Evolutionary conservation across 2,329 filamentous ascomycete species (phyloP), one percentile per base, ranked within the genome.

Genomic region (Fusarium sarcochroum): DNA sequence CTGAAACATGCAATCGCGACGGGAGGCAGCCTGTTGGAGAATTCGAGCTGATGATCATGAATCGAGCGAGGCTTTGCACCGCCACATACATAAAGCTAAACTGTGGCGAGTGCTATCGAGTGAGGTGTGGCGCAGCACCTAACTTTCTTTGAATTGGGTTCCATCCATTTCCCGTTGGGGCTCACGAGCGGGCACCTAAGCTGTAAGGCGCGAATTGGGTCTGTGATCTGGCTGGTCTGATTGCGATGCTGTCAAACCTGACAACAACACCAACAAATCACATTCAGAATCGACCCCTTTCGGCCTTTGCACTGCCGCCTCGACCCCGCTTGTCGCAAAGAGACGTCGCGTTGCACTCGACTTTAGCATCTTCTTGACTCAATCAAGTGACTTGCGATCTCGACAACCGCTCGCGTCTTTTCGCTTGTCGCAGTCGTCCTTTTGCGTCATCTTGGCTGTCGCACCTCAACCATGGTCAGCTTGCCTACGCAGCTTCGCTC

Each of bases 381-480:
- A 14, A 25, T 54, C 58, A 42, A 66, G 65, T 58, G 62, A 58
- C 51, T 63, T 59, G 55, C 57, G 57, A 63, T 56, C 38, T 56
- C 53, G 64, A 73, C 68, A 52, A 70, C 67, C 50, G 63, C 64
- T 70, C 71, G 69, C 72, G 72, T 71, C 67, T 73, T 74, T 72
- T 72, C 67, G 72, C 65, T 57, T 72, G 73, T 75, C 66, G 56
- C 69, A 70, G 48, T 62, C 49, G 42, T 57, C 56, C 55, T 54
- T 64, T 61, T 70, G 69, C 71, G 62, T 73, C 63, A 66, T 67
- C 69, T 66, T 60, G 56, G 62, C 59, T 64, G 59, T 70, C 65
- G 58, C 58, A 59, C 52, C 44, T 68, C 68, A 73, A 74, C 47
- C 72, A 80, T 80, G 78, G 73, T 73, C 73, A 78, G 70, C 66